phyloP scores from a whole-genome alignment of 257 asterid species.

The Cynanchum wilfordii region DNA sequence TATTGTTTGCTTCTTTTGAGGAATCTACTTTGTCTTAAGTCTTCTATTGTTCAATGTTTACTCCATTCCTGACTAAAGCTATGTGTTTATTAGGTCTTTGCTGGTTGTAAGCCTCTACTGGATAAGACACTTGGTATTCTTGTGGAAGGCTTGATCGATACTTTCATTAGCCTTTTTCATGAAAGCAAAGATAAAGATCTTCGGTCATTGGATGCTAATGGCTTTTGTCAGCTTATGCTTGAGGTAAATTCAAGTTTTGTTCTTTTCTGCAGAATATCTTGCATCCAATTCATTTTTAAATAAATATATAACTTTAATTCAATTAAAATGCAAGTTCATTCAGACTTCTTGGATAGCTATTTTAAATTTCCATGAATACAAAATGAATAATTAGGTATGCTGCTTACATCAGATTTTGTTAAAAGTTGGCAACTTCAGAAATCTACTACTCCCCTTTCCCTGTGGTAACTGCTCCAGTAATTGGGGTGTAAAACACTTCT shows the following conservation, averaged over 20 bases:
- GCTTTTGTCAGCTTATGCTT: conserved; percentile 94
- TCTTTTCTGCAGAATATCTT: background rate
- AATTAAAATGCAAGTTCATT: background rate
- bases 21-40: conserved; percentile 1
- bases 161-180: conserved; percentile 72
- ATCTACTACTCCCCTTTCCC: background rate
- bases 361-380: background rate
- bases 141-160: conserved; percentile 92
- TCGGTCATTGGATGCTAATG: conserved; percentile 78
- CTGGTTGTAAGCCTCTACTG: conserved; percentile 87
- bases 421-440: background rate
- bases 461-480: background rate
- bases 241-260: conserved; percentile 47
- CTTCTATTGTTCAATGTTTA: background rate
- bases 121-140: conserved; percentile 94
- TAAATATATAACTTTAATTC: background rate
- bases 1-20: background rate
- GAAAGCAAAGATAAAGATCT: conserved; percentile 63
- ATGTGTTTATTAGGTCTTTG: conserved; percentile 56
- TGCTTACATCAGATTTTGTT: background rate
- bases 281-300: background rate
- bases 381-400: background rate
- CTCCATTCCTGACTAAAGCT: conserved; percentile 13
- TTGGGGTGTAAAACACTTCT: background rate
- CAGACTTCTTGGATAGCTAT: background rate